Conservation (phyloP, 2,329 filamentous ascomycete species). For the Paecilomyces sp. region DNA sequence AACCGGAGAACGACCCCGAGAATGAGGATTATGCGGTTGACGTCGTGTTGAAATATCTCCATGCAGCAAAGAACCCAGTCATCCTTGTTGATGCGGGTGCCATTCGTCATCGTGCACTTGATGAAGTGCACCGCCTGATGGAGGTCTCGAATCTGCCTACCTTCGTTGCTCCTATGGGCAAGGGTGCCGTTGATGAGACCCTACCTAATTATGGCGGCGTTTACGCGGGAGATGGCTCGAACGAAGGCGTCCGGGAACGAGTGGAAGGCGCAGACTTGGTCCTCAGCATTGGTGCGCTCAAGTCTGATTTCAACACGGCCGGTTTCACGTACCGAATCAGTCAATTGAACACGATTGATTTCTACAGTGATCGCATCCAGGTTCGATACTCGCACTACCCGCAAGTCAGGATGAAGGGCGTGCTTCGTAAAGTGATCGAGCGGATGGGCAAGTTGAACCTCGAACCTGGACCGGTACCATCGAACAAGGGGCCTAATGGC, state of each 20-base stretch:
- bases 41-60: slow-evolving; percentile 65
- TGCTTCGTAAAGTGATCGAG: slow-evolving; percentile 63
- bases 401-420: slow-evolving; percentile 70
- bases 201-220: slow-evolving; percentile 73
- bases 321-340: slow-evolving; percentile 79
- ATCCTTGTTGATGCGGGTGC: slow-evolving; percentile 80
- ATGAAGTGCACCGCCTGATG: slow-evolving; percentile 66
- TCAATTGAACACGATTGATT: slow-evolving; percentile 72
- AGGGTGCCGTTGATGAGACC: slow-evolving; percentile 72
- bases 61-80: slow-evolving; percentile 65
- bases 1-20: slow-evolving; percentile 59
- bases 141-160: slow-evolving; percentile 68
- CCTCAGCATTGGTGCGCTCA: slow-evolving; percentile 37
- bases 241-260: slow-evolving; percentile 39
- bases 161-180: slow-evolving; percentile 88
- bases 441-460: slow-evolving; percentile 51
- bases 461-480: slow-evolving; percentile 45
- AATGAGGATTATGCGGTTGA: slow-evolving; percentile 78
- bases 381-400: slow-evolving; percentile 77
- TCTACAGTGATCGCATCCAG: slow-evolving; percentile 68
- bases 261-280: slow-evolving; percentile 36
- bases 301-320: slow-evolving; percentile 45
- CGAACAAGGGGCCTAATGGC: slow-evolving; percentile 44
- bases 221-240: slow-evolving; percentile 72
- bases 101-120: slow-evolving; percentile 64